These are phyloP conservation scores for Coprinopsis marcescibilis DNA, from an alignment of 768 basidiomycete species.

Conservation along the genomic window DNA sequence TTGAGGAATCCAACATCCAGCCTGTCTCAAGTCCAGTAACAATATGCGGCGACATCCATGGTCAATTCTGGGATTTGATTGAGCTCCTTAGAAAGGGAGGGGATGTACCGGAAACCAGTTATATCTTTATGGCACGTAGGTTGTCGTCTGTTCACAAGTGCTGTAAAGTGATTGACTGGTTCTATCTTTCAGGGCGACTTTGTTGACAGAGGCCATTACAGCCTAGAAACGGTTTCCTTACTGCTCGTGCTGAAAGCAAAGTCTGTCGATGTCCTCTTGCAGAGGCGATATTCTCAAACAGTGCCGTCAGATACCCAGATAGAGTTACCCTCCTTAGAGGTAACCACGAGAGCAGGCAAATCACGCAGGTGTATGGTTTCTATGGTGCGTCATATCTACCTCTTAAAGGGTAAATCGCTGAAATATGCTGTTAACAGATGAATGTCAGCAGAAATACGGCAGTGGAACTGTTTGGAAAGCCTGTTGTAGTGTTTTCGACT, in stretches of 20 bases:
- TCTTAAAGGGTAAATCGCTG: background rate
- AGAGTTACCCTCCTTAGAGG: conserved; percentile 87
- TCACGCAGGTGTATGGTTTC: conserved; percentile 98
- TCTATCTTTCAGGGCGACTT: conserved; percentile 75
- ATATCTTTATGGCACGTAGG: conserved; percentile 92
- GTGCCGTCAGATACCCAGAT: conserved; percentile 77
- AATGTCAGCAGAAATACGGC: conserved; percentile 98
- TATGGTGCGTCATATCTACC: conserved; percentile 59
- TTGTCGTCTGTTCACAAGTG: conserved; percentile 19
- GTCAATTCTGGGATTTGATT: conserved; percentile 95
- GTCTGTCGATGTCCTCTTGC: conserved; percentile 31
- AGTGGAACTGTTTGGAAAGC: conserved; percentile 95
- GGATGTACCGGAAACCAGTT: conserved; percentile 80
- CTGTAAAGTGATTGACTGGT: conserved; percentile 14
- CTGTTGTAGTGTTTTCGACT: conserved; percentile 95
- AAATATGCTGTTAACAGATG: conserved; percentile 47
- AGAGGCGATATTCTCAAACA: conserved; percentile 9
- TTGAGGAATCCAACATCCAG: conserved; percentile 97
- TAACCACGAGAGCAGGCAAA: conserved; percentile 96
- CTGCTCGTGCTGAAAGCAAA: conserved; percentile 85
- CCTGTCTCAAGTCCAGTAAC: conserved; percentile 93
- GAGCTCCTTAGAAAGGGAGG: conserved; percentile 87
- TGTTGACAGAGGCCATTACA: conserved; percentile 95
- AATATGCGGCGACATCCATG: conserved; percentile 94
- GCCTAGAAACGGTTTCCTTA: conserved; percentile 89